Conservation (phyloP, 2,329 filamentous ascomycete species). For the Metarhizium anisopliae region DNA sequence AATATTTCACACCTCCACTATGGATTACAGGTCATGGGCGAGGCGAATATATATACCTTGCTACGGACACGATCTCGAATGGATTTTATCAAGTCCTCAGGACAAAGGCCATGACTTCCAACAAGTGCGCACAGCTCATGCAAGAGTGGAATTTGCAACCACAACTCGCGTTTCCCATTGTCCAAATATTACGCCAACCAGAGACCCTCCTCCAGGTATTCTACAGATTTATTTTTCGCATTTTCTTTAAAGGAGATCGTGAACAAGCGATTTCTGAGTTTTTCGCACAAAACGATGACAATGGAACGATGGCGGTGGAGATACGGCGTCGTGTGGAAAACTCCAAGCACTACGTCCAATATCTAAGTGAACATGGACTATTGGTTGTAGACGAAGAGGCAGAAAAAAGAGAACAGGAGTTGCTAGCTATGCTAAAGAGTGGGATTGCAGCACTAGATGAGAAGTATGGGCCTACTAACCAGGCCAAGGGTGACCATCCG, state of each 20-base stretch:
- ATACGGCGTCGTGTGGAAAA: slow-evolving; percentile 3
- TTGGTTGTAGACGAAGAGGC: background rate
- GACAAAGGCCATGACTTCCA: background rate
- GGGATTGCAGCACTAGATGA: background rate
- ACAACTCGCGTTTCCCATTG: background rate
- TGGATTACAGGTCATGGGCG: slow-evolving; percentile 9
- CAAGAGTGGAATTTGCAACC: background rate
- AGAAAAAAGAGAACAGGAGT: background rate
- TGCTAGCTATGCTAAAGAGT: background rate
- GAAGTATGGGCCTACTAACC: background rate
- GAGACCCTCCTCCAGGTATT: background rate
- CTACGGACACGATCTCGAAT: background rate
- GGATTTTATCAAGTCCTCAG: background rate
- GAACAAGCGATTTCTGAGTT: background rate
- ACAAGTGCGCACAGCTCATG: background rate
- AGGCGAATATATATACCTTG: background rate
- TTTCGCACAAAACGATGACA: background rate
- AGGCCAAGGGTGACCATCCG: background rate
- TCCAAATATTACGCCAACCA: background rate
- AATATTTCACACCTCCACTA: slow-evolving; percentile 10
- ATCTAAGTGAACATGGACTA: slow-evolving; percentile 5
- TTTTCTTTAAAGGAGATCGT: background rate
- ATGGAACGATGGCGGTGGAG: background rate
- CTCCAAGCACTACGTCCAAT: slow-evolving; percentile 7
- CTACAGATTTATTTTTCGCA: background rate